Conservation (phyloP, 768 basidiomycete genomes). For the Lyophyllum decastes region DNA sequence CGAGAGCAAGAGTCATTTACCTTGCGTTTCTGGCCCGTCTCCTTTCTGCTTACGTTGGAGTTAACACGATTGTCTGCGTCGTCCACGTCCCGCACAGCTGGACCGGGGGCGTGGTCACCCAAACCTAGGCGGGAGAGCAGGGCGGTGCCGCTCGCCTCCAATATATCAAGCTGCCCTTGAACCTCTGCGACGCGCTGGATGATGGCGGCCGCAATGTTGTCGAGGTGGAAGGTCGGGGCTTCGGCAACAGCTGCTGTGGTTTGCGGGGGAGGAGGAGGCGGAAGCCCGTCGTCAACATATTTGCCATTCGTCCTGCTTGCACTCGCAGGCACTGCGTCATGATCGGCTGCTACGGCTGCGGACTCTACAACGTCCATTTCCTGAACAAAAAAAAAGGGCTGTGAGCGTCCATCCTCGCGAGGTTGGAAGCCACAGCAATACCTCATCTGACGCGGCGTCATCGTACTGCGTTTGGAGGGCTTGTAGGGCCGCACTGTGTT, state of each 20-base stretch:
- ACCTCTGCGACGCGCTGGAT: background rate
- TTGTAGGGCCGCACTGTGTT: too few species aligned
- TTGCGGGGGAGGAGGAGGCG: background rate
- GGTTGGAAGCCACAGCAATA: too few species aligned
- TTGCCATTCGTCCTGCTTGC: too few species aligned
- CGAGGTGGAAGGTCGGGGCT: background rate
- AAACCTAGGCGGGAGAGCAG: background rate
- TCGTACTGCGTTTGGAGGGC: too few species aligned
- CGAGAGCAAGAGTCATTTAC: background rate
- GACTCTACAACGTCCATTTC: too few species aligned
- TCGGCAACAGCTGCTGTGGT: background rate
- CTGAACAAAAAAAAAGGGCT: too few species aligned
- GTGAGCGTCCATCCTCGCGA: too few species aligned
- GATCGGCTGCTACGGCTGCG: too few species aligned
- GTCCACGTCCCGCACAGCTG: background rate
- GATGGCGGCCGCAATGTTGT: background rate
- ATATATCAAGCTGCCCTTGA: background rate
- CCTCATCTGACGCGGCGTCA: too few species aligned
- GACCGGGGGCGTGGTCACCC: background rate
- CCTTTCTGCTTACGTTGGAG: background rate
- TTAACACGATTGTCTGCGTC: background rate
- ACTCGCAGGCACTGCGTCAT: too few species aligned
- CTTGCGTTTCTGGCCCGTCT: background rate
- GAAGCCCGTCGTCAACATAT: too few species aligned
- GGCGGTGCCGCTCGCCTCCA: background rate